A percentile compares a stretch with the other conserved stretches of the same genome.
These are phyloP conservation scores for Pseudocercospora pini-densiflorae DNA, from an alignment of 2,329 filamentous ascomycete genomes.

Conservation along the genomic window DNA sequence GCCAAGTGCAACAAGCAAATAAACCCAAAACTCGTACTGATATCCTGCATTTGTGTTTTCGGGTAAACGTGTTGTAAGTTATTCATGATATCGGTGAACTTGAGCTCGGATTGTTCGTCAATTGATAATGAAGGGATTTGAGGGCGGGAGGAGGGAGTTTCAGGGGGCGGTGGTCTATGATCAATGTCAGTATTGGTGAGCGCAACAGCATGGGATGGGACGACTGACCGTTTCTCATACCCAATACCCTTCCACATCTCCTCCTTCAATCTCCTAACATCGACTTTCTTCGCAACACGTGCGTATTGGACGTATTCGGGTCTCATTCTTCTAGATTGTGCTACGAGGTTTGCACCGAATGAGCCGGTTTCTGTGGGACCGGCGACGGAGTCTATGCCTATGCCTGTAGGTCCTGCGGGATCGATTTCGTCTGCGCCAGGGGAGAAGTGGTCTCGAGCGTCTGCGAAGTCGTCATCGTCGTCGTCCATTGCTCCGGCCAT, in stretches of 20 bases:
- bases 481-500: conserved; percentile 67
- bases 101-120: conserved; percentile 61
- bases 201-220: no score
- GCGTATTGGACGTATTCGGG: conserved; percentile 71
- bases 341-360: conserved; percentile 66
- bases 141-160: conserved; percentile 20
- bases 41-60: conserved; percentile 84
- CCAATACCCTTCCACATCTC: conserved; percentile 69
- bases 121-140: conserved; percentile 31
- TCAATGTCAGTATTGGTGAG: no score
- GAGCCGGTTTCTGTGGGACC: conserved; percentile 39
- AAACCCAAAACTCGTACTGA: conserved; percentile 91
- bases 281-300: conserved; percentile 68
- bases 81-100: conserved; percentile 93
- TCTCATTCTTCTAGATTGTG: conserved; percentile 62
- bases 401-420: conserved; percentile 38
- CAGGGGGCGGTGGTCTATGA: no score
- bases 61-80: conserved; percentile 84
- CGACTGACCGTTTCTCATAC: conserved; percentile 44
- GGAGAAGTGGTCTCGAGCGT: conserved; percentile 79
- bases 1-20: conserved; percentile 90
- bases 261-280: conserved; percentile 66
- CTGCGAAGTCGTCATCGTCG: conserved; percentile 75
- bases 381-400: conserved; percentile 40
- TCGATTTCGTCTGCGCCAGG: conserved; percentile 59